Percentiles rank a stretch among this genome's conserved stretches.
Conservation (phyloP, 768 basidiomycete species). For the Boletus pseudo-olivaceus region DNA sequence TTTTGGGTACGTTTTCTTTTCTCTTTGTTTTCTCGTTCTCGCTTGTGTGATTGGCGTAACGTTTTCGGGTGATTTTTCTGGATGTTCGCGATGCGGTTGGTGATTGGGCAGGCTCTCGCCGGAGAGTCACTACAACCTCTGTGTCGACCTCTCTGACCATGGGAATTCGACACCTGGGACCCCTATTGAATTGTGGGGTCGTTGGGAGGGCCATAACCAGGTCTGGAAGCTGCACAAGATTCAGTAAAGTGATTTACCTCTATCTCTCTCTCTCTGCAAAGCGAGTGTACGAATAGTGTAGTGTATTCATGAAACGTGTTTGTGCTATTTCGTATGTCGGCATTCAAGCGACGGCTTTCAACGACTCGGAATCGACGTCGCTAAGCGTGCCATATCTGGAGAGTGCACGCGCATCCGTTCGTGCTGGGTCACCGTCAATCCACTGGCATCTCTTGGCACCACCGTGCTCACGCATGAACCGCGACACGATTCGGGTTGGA, state of each 20-base stretch:
- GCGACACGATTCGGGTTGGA: too few species aligned
- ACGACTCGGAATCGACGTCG: too few species aligned
- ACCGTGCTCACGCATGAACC: too few species aligned
- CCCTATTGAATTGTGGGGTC: slow-evolving; percentile 44
- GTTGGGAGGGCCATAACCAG: slow-evolving; percentile 51
- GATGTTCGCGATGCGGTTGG: neutral
- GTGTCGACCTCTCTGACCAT: slow-evolving; percentile 45
- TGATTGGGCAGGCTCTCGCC: slow-evolving; percentile 40
- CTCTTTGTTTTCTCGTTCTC: too few species aligned
- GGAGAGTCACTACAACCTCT: slow-evolving; percentile 37
- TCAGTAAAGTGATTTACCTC: neutral
- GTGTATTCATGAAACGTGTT: neutral
- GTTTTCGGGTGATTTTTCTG: neutral
- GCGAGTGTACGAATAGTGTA: neutral
- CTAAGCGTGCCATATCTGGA: too few species aligned
- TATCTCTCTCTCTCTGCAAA: too few species aligned
- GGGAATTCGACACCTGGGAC: slow-evolving; percentile 46
- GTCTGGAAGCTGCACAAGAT: slow-evolving; percentile 37
- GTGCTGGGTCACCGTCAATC: too few species aligned
- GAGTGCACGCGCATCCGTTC: too few species aligned
- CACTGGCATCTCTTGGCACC: too few species aligned
- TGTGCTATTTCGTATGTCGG: neutral
- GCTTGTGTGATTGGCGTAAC: too few species aligned
- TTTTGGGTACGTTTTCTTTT: too few species aligned
- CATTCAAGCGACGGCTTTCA: too few species aligned